Evolutionary conservation across 2,329 filamentous ascomycete genomes (phyloP).

Genomic region (Fusarium haematococcum): DNA sequence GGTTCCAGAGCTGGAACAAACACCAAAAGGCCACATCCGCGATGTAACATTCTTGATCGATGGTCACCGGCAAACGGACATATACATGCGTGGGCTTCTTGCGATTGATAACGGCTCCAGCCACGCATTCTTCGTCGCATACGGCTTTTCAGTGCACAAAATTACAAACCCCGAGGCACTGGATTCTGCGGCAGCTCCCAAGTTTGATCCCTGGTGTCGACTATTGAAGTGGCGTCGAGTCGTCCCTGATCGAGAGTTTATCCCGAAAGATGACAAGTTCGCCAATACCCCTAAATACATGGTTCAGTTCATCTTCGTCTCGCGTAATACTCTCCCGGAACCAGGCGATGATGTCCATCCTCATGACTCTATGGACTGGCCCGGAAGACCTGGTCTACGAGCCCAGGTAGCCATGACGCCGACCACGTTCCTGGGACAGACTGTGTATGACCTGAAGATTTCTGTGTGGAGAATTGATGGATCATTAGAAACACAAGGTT

Average conservation of each 20-base stretch:
- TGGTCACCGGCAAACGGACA: too few relatives aligned
- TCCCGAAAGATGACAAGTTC: neutral
- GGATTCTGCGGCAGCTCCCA: neutral
- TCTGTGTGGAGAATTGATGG: neutral
- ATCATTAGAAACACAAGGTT: neutral
- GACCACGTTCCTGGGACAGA: neutral
- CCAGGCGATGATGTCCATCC: neutral
- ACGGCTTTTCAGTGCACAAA: neutral
- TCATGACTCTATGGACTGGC: neutral
- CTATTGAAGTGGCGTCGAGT: neutral
- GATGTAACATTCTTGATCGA: neutral
- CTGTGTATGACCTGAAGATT: neutral
- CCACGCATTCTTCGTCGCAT: neutral
- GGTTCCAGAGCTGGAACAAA: neutral
- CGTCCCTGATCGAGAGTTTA: neutral
- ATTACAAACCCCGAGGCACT: too few relatives aligned
- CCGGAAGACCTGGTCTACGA: neutral
- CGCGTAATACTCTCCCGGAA: neutral
- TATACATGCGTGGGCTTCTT: neutral
- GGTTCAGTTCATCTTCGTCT: neutral
- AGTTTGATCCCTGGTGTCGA: neutral
- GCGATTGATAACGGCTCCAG: rapidly evolving
- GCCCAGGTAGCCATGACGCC: neutral
- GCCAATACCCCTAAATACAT: neutral
- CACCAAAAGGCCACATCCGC: neutral